Base-by-base conservation (phyloP, 108 stramenopile species). In the Fistulifera solaris region DNA sequence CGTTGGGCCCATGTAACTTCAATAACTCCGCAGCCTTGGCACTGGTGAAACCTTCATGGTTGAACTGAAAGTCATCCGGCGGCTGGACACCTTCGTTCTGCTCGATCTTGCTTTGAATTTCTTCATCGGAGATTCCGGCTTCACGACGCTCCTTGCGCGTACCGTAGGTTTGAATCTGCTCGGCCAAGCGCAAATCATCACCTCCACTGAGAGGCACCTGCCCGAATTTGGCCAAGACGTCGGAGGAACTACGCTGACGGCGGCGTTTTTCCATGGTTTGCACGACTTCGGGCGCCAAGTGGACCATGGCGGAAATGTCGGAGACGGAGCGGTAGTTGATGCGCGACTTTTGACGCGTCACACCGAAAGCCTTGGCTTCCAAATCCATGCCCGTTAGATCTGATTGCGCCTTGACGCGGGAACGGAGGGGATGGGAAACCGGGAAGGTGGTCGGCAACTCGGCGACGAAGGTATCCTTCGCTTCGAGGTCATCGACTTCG, bases 1-100 rank as follows among this genome's bases (percentile, higher is more conserved):
- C 74, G 53, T 85, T 85, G 41, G 31, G 67, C 13, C 83, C 83
- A 44, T 61, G 70, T 31, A 58, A 12, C 27, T 60, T 55, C 21
- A 83, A 56, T 0, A 55, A 56, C 40, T 39, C 27, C 17, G 38
- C 58, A 5, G 77, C 81, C 51, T 73, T 63, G 5, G 48, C 55
- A 5, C 40, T 18, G 23, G 71, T 56, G 6, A 78, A 53, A 13
- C 81, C 81, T 18, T 72, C 60, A 27, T 59, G 49, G 52, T 73
- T 73, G 53, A 46, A 68, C 13, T 48, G 28, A 45, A 44, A 49
- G 12, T 48, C 28, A 13, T 61, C 50, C 14, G 25, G 45, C 22
- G 16, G 17, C 47, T 59, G 17, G 5, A 47, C 58, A 6, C 31
- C 31, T 51, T 38, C 26, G 45, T 15, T 44, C 40, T 41, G 38